Conservation (phyloP, 163 green algal genomes). For the Scenedesmus sp. region DNA sequence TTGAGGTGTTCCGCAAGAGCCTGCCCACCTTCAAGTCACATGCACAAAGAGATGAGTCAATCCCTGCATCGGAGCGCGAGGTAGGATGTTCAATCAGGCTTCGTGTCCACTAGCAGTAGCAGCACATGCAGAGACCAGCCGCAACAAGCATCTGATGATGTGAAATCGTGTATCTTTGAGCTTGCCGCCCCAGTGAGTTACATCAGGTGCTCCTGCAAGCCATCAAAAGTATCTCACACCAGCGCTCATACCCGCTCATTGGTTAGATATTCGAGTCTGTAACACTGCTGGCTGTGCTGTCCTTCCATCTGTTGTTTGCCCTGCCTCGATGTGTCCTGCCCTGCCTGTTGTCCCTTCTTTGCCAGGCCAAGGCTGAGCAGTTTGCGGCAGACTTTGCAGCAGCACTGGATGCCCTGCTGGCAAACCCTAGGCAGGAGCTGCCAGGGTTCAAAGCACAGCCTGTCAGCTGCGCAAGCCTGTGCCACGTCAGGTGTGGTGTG, state of each 20-base stretch:
- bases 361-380: constrained; percentile 23
- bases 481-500: constrained; percentile 32
- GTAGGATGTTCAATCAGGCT: neutral
- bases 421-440: constrained; percentile 7
- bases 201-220: constrained; percentile 1
- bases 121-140: neutral
- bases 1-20: constrained; percentile 60
- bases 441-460: constrained; percentile 34
- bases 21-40: constrained; percentile 54
- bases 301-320: neutral
- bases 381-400: constrained; percentile 51
- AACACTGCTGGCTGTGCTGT: neutral
- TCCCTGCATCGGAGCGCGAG: neutral
- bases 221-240: no score
- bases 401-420: constrained; percentile 46
- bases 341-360: neutral
- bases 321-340: neutral
- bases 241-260: no score
- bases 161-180: neutral
- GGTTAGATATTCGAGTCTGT: no score
- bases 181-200: neutral
- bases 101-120: neutral
- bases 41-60: constrained; percentile 36
- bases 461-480: constrained; percentile 55
- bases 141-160: neutral